These are phyloP conservation scores for Microascus cirrosus DNA, from an alignment of 2,329 filamentous ascomycete species.

Conservation along the genomic window DNA sequence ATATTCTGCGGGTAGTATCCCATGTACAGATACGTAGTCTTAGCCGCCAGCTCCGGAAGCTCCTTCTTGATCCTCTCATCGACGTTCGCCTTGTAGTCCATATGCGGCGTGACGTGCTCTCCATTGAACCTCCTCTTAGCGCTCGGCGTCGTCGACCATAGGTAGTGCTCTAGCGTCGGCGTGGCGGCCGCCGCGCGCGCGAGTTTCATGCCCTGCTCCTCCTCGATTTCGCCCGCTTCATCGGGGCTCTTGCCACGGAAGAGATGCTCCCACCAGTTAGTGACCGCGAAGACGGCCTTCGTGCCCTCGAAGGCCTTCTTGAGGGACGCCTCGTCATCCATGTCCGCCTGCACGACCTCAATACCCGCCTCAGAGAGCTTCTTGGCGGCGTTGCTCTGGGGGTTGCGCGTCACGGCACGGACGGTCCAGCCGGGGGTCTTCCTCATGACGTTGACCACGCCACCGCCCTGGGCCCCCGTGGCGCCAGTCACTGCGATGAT, in stretches of 20 bases:
- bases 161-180: conserved; percentile 27
- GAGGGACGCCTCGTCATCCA: conserved; percentile 28
- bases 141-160: conserved; percentile 32
- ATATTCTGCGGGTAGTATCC: conserved; percentile 23
- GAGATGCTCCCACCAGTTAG: conserved; percentile 44
- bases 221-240: conserved; percentile 23
- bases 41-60: conserved; percentile 17
- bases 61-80: conserved; percentile 24
- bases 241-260: conserved; percentile 15
- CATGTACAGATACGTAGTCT: conserved; percentile 28
- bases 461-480: conserved; percentile 38
- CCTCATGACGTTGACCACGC: conserved; percentile 22
- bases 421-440: conserved; percentile 17
- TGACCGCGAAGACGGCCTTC: conserved; percentile 41
- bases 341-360: conserved; percentile 31
- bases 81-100: conserved; percentile 27
- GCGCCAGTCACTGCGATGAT: conserved; percentile 33
- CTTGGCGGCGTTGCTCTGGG: conserved; percentile 25
- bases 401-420: conserved; percentile 34
- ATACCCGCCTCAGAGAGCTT: conserved; percentile 26
- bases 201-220: conserved; percentile 25
- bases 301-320: conserved; percentile 29
- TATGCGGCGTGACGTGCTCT: conserved; percentile 23
- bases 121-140: conserved; percentile 17
- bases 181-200: conserved; percentile 24